Evolutionary conservation across 2,329 filamentous ascomycete genomes (phyloP).

Genomic region (Diaporthe citri): DNA sequence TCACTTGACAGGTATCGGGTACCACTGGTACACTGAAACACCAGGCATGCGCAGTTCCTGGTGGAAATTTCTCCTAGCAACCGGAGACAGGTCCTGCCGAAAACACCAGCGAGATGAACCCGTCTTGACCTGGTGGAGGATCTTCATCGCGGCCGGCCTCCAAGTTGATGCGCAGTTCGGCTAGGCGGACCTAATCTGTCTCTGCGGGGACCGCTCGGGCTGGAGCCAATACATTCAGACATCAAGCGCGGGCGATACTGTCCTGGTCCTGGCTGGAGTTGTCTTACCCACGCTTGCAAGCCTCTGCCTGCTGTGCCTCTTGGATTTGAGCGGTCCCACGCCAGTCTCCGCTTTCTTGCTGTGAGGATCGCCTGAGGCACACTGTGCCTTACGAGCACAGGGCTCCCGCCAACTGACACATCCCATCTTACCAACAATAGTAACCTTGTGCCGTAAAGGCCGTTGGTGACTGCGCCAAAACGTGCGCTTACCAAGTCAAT

Average conservation of each 20-base stretch:
- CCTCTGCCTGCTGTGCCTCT: constrained; percentile 15
- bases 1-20: constrained; percentile 23
- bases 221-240: constrained; percentile 9
- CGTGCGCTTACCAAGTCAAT: not conserved
- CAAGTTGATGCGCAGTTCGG: not conserved
- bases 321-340: constrained; percentile 1
- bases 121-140: not conserved
- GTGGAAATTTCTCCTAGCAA: constrained; percentile 2
- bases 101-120: not conserved
- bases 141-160: constrained; percentile 1
- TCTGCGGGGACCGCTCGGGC: not conserved
- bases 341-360: constrained; percentile 9
- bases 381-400: constrained; percentile 24
- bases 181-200: not conserved
- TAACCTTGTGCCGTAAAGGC: not conserved
- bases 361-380: constrained; percentile 4
- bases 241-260: constrained; percentile 4
- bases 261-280: not conserved
- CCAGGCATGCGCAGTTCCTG: not conserved
- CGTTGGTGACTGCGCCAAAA: not conserved
- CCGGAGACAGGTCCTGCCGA: not conserved
- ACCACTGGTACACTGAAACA: constrained; percentile 25
- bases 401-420: constrained; percentile 24
- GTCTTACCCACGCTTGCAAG: not conserved
- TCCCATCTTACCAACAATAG: constrained; percentile 15